These are phyloP conservation scores for Trichoderma erinaceum DNA, from an alignment of 495 filamentous ascomycete genomes.

Conservation along the genomic window DNA sequence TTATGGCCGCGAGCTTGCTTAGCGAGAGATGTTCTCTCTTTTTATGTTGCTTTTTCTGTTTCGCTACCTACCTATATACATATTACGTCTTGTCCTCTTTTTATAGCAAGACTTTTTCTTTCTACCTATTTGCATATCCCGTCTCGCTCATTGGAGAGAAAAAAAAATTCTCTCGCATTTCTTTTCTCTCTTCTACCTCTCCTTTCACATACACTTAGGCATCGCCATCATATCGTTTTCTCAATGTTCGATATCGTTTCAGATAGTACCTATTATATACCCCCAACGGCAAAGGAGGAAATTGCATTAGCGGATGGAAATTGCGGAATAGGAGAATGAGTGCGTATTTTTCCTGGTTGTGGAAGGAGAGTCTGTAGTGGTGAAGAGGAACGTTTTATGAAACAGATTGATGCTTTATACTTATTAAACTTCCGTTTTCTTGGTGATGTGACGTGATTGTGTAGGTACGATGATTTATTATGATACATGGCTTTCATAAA, in stretches of 20 bases:
- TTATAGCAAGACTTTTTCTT: too few relatives aligned
- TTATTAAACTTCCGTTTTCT: background rate
- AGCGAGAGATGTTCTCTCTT: background rate
- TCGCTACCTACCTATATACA: background rate
- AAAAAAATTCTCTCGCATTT: constrained; percentile 6
- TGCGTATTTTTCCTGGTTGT: background rate
- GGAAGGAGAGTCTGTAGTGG: too few relatives aligned
- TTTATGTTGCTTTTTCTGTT: background rate
- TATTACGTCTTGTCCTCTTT: too few relatives aligned
- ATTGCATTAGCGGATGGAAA: background rate
- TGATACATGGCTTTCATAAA: background rate
- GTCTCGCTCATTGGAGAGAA: too few relatives aligned
- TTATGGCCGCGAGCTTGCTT: background rate
- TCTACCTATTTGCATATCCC: too few relatives aligned
- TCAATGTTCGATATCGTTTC: constrained; percentile 85
- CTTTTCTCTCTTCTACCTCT: background rate
- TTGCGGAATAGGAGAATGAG: background rate
- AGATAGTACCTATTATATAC: constrained; percentile 70
- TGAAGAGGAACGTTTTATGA: too few relatives aligned
- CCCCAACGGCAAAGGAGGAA: constrained; percentile 8
- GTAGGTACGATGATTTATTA: background rate
- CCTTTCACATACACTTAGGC: background rate
- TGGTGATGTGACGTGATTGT: background rate
- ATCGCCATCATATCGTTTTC: constrained; percentile 65
- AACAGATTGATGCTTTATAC: background rate